A percentile compares a stretch with the other conserved stretches of the same genome.
These are phyloP conservation scores for Mortierella sp. DNA, from an alignment of 371 early-diverging fungal genomes.

Conservation along the genomic window DNA sequence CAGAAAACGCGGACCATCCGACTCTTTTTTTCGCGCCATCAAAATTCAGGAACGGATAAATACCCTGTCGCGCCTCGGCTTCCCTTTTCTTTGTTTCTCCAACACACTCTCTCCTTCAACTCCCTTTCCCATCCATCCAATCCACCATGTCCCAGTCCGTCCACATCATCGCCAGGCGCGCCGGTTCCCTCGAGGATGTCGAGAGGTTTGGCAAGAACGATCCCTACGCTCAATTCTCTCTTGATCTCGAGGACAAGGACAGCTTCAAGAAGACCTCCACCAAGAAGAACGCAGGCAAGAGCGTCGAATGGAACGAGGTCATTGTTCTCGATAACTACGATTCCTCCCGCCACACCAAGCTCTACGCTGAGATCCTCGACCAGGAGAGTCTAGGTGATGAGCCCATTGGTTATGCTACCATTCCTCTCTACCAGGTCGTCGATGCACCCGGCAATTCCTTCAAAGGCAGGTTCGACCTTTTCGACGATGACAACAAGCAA, in stretches of 20 bases:
- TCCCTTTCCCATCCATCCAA: too few relatives aligned
- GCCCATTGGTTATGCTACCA: slow-evolving; percentile 68
- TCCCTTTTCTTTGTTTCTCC: too few relatives aligned
- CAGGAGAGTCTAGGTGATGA: slow-evolving; percentile 57
- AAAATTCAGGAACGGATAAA: too few relatives aligned
- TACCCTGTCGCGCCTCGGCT: too few relatives aligned
- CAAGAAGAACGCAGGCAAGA: slow-evolving; percentile 60
- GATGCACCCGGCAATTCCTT: slow-evolving; percentile 54
- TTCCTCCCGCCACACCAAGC: slow-evolving; percentile 53
- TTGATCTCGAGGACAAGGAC: slow-evolving; percentile 39
- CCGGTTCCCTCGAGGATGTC: too few relatives aligned
- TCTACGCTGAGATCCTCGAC: slow-evolving; percentile 66
- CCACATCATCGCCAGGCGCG: too few relatives aligned
- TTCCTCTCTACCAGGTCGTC: slow-evolving; percentile 62
- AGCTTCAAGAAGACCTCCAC: slow-evolving; percentile 40
- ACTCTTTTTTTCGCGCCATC: too few relatives aligned
- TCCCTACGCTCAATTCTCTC: slow-evolving; percentile 27
- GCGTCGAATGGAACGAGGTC: slow-evolving; percentile 64
- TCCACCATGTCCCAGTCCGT: too few relatives aligned
- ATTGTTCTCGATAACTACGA: slow-evolving; percentile 41
- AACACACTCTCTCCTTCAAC: too few relatives aligned
- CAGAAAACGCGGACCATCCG: too few relatives aligned
- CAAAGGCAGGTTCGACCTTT: slow-evolving; percentile 59
- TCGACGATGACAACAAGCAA: slow-evolving; percentile 55
- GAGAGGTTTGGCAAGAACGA: slow-evolving; percentile 53